A percentile compares a stretch with the other conserved stretches of the same genome.
Conservation (phyloP, 345 rosid genomes). For the Triadica sebifera region DNA sequence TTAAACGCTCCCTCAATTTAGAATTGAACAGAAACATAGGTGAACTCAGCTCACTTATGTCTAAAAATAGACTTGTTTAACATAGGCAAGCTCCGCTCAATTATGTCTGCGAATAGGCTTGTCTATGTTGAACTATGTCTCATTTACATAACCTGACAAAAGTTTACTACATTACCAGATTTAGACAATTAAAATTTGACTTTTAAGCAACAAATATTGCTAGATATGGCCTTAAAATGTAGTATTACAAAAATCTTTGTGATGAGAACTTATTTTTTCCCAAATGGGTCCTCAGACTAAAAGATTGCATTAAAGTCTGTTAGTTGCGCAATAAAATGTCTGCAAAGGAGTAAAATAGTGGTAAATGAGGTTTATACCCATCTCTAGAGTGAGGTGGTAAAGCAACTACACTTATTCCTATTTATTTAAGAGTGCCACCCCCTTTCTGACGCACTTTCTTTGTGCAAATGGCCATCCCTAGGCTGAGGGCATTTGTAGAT, state of each 20-base stretch:
- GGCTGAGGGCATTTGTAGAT: neutral
- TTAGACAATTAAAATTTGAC: neutral
- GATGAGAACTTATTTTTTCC: neutral
- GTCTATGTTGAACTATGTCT: neutral
- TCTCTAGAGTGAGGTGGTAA: neutral
- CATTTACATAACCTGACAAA: neutral
- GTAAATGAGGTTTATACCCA: neutral
- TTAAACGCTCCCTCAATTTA: neutral
- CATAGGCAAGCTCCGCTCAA: neutral
- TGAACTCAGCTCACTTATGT: neutral
- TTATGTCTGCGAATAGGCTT: neutral
- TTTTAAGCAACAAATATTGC: neutral
- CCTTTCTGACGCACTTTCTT: neutral
- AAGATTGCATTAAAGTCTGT: conserved; percentile 4
- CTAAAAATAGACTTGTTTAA: neutral
- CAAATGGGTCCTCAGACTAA: conserved; percentile 7
- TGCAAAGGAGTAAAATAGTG: neutral
- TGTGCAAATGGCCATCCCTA: neutral
- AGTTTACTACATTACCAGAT: neutral
- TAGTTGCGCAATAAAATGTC: neutral
- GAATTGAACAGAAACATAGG: neutral
- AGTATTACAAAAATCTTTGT: neutral
- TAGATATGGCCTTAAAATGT: neutral
- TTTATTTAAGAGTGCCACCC: neutral
- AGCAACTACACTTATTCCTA: neutral